Evolutionary conservation across 495 filamentous ascomycete species (phyloP), one percentile per base, ranked within the genome.

Genomic region (Penicillium angulare): DNA sequence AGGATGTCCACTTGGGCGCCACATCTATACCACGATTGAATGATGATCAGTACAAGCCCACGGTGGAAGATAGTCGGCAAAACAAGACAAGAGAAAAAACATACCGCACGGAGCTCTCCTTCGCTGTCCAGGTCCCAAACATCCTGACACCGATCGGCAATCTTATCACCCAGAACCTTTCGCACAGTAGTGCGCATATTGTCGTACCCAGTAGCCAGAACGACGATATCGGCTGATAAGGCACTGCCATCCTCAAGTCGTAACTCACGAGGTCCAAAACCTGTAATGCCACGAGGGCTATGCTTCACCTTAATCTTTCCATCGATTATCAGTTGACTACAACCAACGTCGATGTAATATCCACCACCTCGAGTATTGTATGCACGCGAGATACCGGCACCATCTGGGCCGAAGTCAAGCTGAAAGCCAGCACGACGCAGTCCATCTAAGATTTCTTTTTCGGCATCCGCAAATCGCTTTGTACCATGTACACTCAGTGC

Each of bases 61-160:
- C n/a, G 12, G 2, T 35, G 15, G 10, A 3, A 20, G 35, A 34
- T 34, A 10, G 12, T 34, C 16, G 16, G 32, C 32, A 34, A 13
- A 34, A 34, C 32, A 15, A 13, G 7, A 13, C 7, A 5, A 13
- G 3, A 16, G 15, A 18, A 5, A 52, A 24, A 22, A 43, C 67
- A 46, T 61, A 73, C 69, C 46, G 69, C 74, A 18, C 73, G 76
- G 50, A 83, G 63, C 67, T 93, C 89, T 1, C 88, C 89, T 57
- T 93, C 89, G 31, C 83, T 75, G 53, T 92, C 82, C 56, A 89
- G 79, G 3, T 86, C 89, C 89, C 90, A 95, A 17, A 92, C 83
- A 68, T 88, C 84, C 20, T 74, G 76, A 1, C 84, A 72, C 15
- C 76, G 72, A 56, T 86, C 82, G 1, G 83, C 86, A 18, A 92